Evolutionary conservation across 2,329 filamentous ascomycete species (phyloP).

Genomic region (Aspergillus flavus): DNA sequence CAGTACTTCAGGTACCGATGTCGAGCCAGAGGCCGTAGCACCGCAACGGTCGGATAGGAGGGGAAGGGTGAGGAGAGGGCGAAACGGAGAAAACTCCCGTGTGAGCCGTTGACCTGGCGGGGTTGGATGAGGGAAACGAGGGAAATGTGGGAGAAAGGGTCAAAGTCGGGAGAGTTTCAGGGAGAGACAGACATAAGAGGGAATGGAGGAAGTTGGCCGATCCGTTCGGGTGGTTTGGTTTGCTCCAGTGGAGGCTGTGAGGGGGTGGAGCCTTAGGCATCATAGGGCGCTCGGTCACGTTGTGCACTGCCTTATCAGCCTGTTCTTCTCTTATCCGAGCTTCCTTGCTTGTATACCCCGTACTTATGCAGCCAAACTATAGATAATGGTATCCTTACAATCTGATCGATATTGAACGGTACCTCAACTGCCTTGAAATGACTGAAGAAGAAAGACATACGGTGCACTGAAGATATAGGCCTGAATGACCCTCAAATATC

Average conservation of each 20-base stretch:
- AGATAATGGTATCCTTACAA: background rate
- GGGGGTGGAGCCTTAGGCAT: slow-evolving; percentile 4
- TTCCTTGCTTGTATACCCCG: background rate
- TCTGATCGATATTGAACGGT: background rate
- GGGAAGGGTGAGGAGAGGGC: background rate
- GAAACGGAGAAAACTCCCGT: background rate
- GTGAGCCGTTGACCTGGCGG: background rate
- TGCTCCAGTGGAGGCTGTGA: slow-evolving; percentile 1
- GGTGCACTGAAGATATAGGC: too few species aligned
- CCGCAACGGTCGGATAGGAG: background rate
- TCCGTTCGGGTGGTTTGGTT: background rate
- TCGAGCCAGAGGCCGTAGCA: background rate
- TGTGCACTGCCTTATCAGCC: slow-evolving; percentile 8
- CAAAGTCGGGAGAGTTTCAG: background rate
- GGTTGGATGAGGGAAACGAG: background rate
- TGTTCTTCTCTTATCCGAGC: background rate
- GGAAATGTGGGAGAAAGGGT: background rate
- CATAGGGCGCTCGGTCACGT: slow-evolving; percentile 12
- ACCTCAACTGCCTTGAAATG: background rate
- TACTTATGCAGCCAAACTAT: too few species aligned
- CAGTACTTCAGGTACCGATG: slow-evolving; percentile 3
- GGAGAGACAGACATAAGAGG: background rate
- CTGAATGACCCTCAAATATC: too few species aligned
- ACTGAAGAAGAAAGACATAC: background rate
- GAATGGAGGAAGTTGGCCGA: background rate